Base-by-base conservation (phyloP, 352 stramenopile species). In the Blastocystis sp. region DNA sequence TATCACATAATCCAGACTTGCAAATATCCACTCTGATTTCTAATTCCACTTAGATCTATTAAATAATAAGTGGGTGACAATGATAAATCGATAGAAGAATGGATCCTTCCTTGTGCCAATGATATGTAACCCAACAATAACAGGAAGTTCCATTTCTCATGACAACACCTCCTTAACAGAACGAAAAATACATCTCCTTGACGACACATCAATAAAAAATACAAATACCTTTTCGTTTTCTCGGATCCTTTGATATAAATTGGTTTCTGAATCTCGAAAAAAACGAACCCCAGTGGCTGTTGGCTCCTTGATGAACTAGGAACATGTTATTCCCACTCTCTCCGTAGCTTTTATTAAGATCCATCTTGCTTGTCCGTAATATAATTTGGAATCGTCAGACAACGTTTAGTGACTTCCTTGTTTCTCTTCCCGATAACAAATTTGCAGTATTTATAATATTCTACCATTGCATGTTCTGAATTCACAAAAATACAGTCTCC, bases 201-300 rank as follows among this genome's bases (percentile, higher is more conserved):
- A n/a, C n/a, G n/a, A n/a, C n/a, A n/a, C 63, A n/a, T 39, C 63
- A 51, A 74, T 54, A 42, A 54, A 32, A 42, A 74, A 74, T n/a
- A 74, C 63, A 16, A 74, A 14, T 1, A 51, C 63, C 16, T 46
- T 52, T n/a, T 74, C 63, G 39, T 37, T 37, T 19, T 74, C 63
- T 24, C 3, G 29, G 29, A 74, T 74, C 1, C 27, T 37, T 2
- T 24, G 19, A 42, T 42, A n/a, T 21, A 66, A 12, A 12, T 12
- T 29, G 14, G 27, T 66, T 19, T 39, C 63, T 42, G 27, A 24
- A 42, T 49, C 39, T 11, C 54, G 0, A 4, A 74, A 52, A 2
- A n/a, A 74, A 24, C 24, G 21, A 42, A 74, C 39, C 11, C 63
- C 63, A 27, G 63, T 39, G 0, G 63, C 63, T 14, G 63, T 74